Conservation (phyloP, 305 asterid species). For the Fraxinus latifolia region DNA sequence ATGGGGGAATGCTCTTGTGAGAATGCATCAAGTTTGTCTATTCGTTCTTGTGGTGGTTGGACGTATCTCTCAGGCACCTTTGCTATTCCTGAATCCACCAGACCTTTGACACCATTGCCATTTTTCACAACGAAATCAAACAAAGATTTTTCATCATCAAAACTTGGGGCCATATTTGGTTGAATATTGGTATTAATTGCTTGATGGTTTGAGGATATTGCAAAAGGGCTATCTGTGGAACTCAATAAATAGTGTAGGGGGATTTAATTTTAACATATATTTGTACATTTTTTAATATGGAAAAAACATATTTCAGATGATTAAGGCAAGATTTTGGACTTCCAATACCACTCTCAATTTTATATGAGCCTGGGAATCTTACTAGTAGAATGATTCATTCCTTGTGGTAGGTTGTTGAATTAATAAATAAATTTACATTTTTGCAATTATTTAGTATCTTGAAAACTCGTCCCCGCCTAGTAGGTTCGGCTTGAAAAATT, state of each 20-base stretch:
- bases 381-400: not conserved
- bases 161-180: conserved; percentile 26
- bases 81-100: conserved; percentile 31
- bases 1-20: conserved; percentile 17
- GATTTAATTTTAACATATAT: not conserved
- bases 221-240: not conserved
- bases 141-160: conserved; percentile 21
- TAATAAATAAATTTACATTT: not conserved
- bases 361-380: not conserved
- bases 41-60: conserved; percentile 31
- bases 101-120: conserved; percentile 39
- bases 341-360: not conserved
- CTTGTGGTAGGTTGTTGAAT: not conserved
- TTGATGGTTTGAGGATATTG: not conserved
- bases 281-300: not conserved
- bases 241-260: not conserved
- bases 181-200: not conserved
- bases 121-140: conserved; percentile 31
- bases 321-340: not conserved
- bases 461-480: not conserved
- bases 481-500: not conserved
- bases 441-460: not conserved
- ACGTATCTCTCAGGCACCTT: conserved; percentile 24
- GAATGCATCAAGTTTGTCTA: conserved; percentile 3
- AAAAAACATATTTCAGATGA: not conserved